phyloP scores from a whole-genome alignment of 257 asterid genomes.

The Avicennia marina region DNA sequence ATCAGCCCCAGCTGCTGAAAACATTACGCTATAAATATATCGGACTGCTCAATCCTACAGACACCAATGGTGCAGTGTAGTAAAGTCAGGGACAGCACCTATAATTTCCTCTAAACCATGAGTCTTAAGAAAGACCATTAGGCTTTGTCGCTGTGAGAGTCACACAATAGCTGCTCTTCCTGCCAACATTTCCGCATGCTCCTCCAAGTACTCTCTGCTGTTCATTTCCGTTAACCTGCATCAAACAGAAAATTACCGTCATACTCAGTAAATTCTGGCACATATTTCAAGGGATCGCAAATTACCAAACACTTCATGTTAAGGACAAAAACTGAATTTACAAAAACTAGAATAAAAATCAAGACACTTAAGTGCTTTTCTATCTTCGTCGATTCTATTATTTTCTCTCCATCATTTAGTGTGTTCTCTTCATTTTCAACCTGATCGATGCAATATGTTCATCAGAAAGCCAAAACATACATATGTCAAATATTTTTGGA shows the following conservation, averaged over 20 bases:
- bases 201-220: slow-evolving; percentile 75
- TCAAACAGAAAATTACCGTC: neutral
- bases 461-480: no score
- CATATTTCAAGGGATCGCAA: no score
- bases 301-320: no score
- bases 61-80: slow-evolving; percentile 16
- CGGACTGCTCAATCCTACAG: slow-evolving; percentile 22
- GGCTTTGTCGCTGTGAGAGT: no score
- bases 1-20: neutral
- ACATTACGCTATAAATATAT: slow-evolving; percentile 3
- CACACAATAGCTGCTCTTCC: slow-evolving; percentile 14
- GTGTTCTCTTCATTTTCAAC: no score
- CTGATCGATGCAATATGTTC: no score
- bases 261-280: slow-evolving; percentile 12
- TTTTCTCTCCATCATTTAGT: no score
- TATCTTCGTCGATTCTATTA: no score
- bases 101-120: neutral
- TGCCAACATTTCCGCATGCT: slow-evolving; percentile 46
- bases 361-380: no score
- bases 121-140: slow-evolving; percentile 9
- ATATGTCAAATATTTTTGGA: no score
- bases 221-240: slow-evolving; percentile 70
- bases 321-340: no score
- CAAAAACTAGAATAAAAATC: no score
- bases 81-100: slow-evolving; percentile 7